Evolutionary conservation across 495 filamentous ascomycete genomes (phyloP), one percentile per base, ranked within the genome.

Genomic region (Immersiella caudata): DNA sequence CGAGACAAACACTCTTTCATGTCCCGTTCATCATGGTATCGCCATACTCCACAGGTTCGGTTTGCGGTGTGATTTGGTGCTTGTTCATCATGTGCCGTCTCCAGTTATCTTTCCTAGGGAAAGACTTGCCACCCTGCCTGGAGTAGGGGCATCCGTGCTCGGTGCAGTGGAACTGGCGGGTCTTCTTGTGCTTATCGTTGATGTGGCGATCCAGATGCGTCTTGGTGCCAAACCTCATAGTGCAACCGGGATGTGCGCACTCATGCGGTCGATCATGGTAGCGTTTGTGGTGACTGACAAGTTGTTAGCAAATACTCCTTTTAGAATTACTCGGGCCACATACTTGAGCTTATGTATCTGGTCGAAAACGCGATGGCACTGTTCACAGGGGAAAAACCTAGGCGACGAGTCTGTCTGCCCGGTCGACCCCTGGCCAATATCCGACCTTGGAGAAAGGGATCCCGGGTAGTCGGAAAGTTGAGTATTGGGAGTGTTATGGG

Each of bases 61-160:
- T 51, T 6, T 74, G 33, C 0, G 75, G 74, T 11, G 69, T 71
- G 61, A 75, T 74, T 18, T 70, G 70, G 64, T 84, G 82, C 64
- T 83, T 84, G 70, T 84, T 84, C 40, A 77, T 62, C 78, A 84
- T 83, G 65, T 84, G 82, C 52, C 82, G 70, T 65, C 78, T 79
- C 81, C 82, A 84, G 70, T 84, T 84, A 57, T 84, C 82, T 67
- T 84, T 84, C 56, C 82, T 72, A 22, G 82, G 82, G 67, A 84
- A 84, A 0, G 80, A 80, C 56, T 83, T 83, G 61, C 80, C 78
- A 9, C 82, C 82, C 24, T 70, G 68, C 40, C 73, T 76, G 24
- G 78, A 83, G 62, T 79, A 84, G n/a, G 76, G 73, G 68, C 82
- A 84, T 7, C 79, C 78, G 5, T 73, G 71, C 14, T 78, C 71